Conservation (phyloP, 208 protist genomes). For the Trypanosoma brucei region DNA sequence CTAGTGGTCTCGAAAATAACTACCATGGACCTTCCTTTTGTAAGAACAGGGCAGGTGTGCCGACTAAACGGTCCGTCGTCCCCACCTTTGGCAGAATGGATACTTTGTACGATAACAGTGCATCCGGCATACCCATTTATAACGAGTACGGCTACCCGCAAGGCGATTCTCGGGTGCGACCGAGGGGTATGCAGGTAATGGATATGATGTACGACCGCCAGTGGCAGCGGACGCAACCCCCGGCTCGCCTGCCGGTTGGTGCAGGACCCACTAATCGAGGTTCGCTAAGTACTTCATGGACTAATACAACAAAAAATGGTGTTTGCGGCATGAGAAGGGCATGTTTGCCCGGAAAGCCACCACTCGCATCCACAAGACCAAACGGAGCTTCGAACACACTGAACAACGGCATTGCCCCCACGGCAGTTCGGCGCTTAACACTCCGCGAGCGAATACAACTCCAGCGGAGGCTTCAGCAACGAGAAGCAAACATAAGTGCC, state of each 20-base stretch:
- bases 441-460: constrained; percentile 28
- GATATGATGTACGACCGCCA: constrained; percentile 33
- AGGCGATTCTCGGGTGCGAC: constrained; percentile 40
- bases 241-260: neutral
- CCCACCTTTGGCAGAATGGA: constrained; percentile 10
- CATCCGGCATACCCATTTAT: constrained; percentile 25
- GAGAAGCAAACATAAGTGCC: constrained; percentile 20
- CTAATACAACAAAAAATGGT: constrained; percentile 17
- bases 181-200: constrained; percentile 42
- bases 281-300: constrained; percentile 7
- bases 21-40: too few species aligned
- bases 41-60: neutral
- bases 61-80: constrained; percentile 1
- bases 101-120: constrained; percentile 15
- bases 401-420: neutral
- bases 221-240: neutral
- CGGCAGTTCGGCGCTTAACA: constrained; percentile 18
- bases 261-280: neutral
- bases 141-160: constrained; percentile 46
- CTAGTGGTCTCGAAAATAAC: neutral
- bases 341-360: constrained; percentile 12
- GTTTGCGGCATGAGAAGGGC: neutral
- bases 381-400: neutral
- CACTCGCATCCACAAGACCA: constrained; percentile 3
- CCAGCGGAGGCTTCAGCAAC: constrained; percentile 16